A percentile compares a stretch with the other conserved stretches of the same genome.
Conservation (phyloP, 139 green algal species). For the Chlamydomonas sp. region DNA sequence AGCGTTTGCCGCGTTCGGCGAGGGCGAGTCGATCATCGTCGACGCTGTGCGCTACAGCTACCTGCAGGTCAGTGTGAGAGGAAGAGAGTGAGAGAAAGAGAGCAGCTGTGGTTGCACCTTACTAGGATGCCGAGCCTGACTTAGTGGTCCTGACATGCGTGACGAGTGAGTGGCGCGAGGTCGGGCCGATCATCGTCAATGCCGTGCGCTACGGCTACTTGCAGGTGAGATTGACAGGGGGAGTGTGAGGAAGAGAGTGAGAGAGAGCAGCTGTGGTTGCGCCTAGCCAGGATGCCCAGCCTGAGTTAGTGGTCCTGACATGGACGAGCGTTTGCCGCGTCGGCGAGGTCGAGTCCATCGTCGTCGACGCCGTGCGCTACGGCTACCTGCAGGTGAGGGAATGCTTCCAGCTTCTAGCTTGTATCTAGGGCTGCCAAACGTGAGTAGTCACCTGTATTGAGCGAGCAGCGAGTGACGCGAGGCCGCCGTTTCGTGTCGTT, state of each 20-base stretch:
- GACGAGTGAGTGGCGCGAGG: too few relatives aligned
- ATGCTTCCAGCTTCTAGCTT: too few relatives aligned
- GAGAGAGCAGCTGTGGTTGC: not conserved
- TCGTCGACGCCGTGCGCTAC: conserved; percentile 87
- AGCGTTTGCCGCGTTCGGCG: conserved; percentile 58
- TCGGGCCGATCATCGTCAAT: conserved; percentile 87
- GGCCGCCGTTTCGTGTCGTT: too few relatives aligned
- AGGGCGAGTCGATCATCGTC: conserved; percentile 85
- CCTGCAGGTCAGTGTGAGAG: conserved; percentile 64
- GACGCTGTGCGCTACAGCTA: conserved; percentile 84
- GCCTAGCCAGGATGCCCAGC: not conserved
- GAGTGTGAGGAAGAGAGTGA: conserved; percentile 47
- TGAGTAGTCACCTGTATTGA: too few relatives aligned
- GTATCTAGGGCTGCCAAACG: too few relatives aligned
- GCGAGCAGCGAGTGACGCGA: too few relatives aligned
- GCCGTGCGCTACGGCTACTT: conserved; percentile 84
- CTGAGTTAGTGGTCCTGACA: not conserved
- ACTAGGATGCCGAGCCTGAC: not conserved
- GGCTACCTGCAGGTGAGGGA: conserved; percentile 79
- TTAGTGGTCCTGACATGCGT: not conserved
- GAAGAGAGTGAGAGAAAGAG: conserved; percentile 25
- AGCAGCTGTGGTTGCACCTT: not conserved
- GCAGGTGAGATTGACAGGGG: too few relatives aligned
- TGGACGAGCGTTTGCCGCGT: too few relatives aligned
- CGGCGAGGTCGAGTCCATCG: conserved; percentile 73